Conservation (phyloP, 306 rosid species). For the Mucuna pruriens region DNA sequence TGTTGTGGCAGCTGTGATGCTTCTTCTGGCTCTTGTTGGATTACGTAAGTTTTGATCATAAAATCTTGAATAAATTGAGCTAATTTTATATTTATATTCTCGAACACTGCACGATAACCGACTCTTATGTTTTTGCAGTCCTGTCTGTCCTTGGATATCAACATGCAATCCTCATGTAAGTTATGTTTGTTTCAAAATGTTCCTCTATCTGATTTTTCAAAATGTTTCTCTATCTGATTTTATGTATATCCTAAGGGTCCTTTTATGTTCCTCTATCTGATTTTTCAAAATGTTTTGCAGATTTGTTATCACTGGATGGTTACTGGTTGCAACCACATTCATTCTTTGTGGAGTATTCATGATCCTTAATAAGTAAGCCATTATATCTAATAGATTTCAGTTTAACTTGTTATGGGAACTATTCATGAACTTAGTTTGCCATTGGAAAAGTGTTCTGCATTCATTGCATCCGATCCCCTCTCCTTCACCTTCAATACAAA, state of each 20-base stretch:
- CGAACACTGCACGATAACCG: conserved; percentile 31
- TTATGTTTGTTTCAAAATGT: conserved; percentile 40
- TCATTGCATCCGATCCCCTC: background rate
- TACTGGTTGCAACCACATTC: conserved; percentile 85
- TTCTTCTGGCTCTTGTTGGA: conserved; percentile 81
- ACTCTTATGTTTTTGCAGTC: conserved; percentile 56
- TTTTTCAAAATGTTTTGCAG: conserved; percentile 57
- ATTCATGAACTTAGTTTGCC: background rate
- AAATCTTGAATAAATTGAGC: conserved; percentile 4
- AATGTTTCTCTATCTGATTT: conserved; percentile 40
- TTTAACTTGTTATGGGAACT: conserved; percentile 5
- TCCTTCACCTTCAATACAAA: background rate
- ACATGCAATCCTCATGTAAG: conserved; percentile 92
- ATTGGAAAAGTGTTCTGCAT: background rate
- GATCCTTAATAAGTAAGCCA: conserved; percentile 83
- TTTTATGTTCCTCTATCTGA: conserved; percentile 38
- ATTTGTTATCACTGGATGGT: conserved; percentile 92
- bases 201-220: conserved; percentile 36
- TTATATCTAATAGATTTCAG: conserved; percentile 8
- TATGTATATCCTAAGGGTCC: too few relatives aligned
- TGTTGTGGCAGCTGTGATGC: conserved; percentile 82
- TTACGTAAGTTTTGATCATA: conserved; percentile 61
- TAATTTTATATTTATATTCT: background rate
- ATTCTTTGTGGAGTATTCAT: conserved; percentile 90
- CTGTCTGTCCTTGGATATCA: conserved; percentile 78